These are phyloP conservation scores for Aphelidium insulamus DNA, from an alignment of 371 early-diverging fungal species.

Conservation along the genomic window DNA sequence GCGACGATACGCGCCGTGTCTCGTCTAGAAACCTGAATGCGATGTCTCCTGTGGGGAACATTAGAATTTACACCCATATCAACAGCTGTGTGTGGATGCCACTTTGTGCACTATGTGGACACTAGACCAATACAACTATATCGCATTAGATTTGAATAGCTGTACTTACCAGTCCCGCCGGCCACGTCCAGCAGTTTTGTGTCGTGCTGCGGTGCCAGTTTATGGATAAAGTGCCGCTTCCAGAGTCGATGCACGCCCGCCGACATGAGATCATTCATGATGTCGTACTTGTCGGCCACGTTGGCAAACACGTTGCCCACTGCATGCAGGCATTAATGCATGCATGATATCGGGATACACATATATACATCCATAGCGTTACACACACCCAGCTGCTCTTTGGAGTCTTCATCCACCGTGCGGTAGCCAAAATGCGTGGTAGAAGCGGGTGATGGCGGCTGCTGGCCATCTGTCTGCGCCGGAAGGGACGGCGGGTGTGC, in stretches of 20 bases:
- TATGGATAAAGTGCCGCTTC: constrained; percentile 77
- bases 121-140: background rate
- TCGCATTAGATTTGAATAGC: background rate
- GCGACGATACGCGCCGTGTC: no score
- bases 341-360: no score
- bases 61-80: no score
- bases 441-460: no score
- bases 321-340: constrained; percentile 1
- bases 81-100: no score
- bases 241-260: constrained; percentile 79
- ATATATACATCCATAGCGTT: no score
- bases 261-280: constrained; percentile 95
- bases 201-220: constrained; percentile 57
- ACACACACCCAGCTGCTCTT: constrained; percentile 49
- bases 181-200: constrained; percentile 86
- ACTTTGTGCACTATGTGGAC: no score
- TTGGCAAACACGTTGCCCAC: constrained; percentile 75
- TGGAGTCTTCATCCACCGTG: constrained; percentile 54
- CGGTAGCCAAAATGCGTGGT: constrained; percentile 90
- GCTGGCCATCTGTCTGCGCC: no score
- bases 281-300: constrained; percentile 80
- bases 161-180: constrained; percentile 76
- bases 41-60: constrained; percentile 87
- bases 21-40: constrained; percentile 74
- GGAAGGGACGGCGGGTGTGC: no score